Evolutionary conservation across 371 early-diverging fungal species (phyloP), one percentile per base, ranked within the genome.

Genomic region (Dichotomocladium elegans): DNA sequence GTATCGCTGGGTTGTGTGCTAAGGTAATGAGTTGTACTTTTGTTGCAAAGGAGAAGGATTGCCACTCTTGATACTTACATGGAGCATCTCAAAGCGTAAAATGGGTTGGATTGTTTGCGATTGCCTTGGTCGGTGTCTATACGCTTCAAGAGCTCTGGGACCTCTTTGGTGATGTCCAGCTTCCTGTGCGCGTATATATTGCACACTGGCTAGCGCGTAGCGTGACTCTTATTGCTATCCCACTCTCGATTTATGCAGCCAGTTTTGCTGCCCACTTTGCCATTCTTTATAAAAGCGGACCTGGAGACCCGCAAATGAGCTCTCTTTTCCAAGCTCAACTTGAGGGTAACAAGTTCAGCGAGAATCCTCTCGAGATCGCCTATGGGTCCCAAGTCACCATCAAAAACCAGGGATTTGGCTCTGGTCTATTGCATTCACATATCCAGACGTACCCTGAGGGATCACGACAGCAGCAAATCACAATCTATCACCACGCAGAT

Each of bases 81-180:
- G n/a, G n/a, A n/a, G n/a, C n/a, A 6, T 40, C 12, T 24, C 10
- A 67, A 82, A 90, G 99, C 77, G 88, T 99, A 15, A 99, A 99
- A 74, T 99, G 99, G 99, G 97, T 99, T 21, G 99, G 99, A 0
- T 70, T 98, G 30, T 92, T 99, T 66, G 88, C 91, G 19, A 93
- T 94, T 11, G 94, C 95, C 4, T 70, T 95, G 14, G 97, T 97
- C 45, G 99, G 99, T 1, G 47, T 96, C 35, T 89, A 93, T 66
- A 99, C 99, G 0, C 64, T 98, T 12, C 90, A 93, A 47, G 96
- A 97, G 31, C 80, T 99, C 6, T 99, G 94, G 88, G 90, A 92
- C 27, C 77, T 92, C 60, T 81, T 94, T 44, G 98, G 95, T 0
- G 91, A 95, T 55, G 41, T 86, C 26, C 70, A 77, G 9, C 74